A percentile compares a stretch with the other conserved stretches of the same genome.
phyloP scores from a whole-genome alignment of 805 yeast genomes.

The Candida awuae region DNA sequence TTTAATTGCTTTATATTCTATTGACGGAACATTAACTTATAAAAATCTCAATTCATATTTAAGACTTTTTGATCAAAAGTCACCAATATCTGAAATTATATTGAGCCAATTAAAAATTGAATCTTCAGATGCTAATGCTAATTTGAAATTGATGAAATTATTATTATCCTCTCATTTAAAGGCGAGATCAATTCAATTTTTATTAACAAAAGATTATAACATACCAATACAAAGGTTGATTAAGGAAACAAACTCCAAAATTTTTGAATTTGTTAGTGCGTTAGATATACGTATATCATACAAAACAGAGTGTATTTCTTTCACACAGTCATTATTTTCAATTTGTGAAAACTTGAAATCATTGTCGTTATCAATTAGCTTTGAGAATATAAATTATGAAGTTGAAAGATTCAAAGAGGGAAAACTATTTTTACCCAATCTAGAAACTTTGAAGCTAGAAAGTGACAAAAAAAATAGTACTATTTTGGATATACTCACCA shows the following conservation, averaged over 20 bases:
- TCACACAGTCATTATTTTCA: too few relatives aligned
- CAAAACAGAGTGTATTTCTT: too few relatives aligned
- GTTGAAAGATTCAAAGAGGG: too few relatives aligned
- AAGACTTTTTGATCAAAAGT: conserved; percentile 10
- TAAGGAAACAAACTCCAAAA: conserved; percentile 2
- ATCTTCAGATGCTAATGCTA: neutral
- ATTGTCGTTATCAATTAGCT: too few relatives aligned
- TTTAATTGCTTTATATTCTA: conserved; percentile 6
- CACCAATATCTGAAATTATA: conserved; percentile 3
- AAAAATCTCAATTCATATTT: conserved; percentile 3
- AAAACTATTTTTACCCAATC: too few relatives aligned
- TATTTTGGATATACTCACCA: too few relatives aligned
- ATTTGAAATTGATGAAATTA: conserved; percentile 4
- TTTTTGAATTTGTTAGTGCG: conserved; percentile 4
- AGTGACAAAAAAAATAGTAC: too few relatives aligned
- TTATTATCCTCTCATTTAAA: conserved; percentile 7
- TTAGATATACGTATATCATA: too few relatives aligned
- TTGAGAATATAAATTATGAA: too few relatives aligned
- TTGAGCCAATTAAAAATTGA: conserved; percentile 2
- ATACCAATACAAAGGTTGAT: conserved; percentile 6
- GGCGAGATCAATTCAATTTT: neutral
- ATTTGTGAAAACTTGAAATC: too few relatives aligned
- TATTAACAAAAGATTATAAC: neutral
- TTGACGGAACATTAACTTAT: conserved; percentile 3
- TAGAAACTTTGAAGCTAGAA: too few relatives aligned